phyloP scores from a whole-genome alignment of 768 basidiomycete species.

The Boletus edulis region DNA sequence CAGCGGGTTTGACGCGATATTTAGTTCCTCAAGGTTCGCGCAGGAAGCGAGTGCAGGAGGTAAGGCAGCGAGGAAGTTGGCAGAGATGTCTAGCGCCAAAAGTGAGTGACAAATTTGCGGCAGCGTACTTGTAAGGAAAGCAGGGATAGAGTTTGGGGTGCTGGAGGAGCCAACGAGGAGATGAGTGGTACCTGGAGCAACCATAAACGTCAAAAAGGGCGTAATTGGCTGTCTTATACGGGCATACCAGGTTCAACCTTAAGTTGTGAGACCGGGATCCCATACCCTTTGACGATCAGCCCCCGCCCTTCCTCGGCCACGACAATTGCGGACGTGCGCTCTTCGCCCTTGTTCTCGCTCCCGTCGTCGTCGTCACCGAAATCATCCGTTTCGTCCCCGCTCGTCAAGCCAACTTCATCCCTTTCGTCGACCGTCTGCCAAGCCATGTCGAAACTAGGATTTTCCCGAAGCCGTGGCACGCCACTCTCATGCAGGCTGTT shows the following conservation, averaged over 20 bases:
- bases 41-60: slow-evolving; percentile 84
- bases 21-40: slow-evolving; percentile 84
- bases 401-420: slow-evolving; percentile 60
- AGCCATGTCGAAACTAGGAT: slow-evolving; percentile 72
- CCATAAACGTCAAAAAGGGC: background rate
- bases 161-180: slow-evolving; percentile 80
- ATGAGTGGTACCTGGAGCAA: slow-evolving; percentile 80
- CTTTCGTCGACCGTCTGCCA: slow-evolving; percentile 75
- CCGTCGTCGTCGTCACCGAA: slow-evolving; percentile 52
- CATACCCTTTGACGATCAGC: slow-evolving; percentile 75
- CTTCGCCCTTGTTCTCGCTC: slow-evolving; percentile 53
- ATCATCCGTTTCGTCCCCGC: slow-evolving; percentile 51
- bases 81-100: slow-evolving; percentile 90
- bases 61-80: slow-evolving; percentile 79
- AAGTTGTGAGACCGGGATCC: slow-evolving; percentile 56
- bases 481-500: slow-evolving; percentile 40
- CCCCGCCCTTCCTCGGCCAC: slow-evolving; percentile 83
- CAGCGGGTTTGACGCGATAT: slow-evolving; percentile 88
- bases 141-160: slow-evolving; percentile 74
- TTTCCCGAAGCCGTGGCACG: slow-evolving; percentile 50
- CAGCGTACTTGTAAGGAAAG: slow-evolving; percentile 66
- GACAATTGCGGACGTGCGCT: slow-evolving; percentile 73
- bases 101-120: slow-evolving; percentile 76
- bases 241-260: slow-evolving; percentile 70
- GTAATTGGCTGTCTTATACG: background rate